Percentiles rank a stretch among this genome's conserved stretches.
These are phyloP conservation scores for Rosa lucieae DNA, from an alignment of 306 rosid genomes.

Conservation along the genomic window DNA sequence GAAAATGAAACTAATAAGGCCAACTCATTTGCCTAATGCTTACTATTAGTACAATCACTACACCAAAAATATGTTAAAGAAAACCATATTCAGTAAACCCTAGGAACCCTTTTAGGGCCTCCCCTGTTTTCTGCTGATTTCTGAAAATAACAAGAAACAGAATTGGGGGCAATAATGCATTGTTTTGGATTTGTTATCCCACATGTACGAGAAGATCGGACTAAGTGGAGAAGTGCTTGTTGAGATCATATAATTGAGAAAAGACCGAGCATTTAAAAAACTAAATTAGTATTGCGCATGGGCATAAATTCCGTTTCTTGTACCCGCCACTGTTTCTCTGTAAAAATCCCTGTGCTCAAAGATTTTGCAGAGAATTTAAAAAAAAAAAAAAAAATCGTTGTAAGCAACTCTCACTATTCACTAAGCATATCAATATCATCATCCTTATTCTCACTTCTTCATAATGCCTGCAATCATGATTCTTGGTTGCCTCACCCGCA, in stretches of 20 bases:
- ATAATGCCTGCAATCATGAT: conserved; percentile 92
- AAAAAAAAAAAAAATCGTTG: conserved; percentile 32
- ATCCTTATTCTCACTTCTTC: conserved; percentile 66
- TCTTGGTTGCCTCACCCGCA: conserved; percentile 98
- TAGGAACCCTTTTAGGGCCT: neutral
- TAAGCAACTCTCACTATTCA: neutral
- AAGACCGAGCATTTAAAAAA: conserved; percentile 27
- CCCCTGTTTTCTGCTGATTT: neutral
- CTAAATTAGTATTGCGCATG: conserved; percentile 41
- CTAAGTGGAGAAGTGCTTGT: conserved; percentile 4
- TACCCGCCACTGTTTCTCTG: conserved; percentile 23
- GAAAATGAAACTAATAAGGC: neutral
- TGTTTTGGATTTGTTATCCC: neutral
- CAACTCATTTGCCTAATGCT: neutral
- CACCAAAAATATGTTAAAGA: neutral
- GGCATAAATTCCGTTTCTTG: conserved; percentile 46
- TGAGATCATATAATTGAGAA: neutral
- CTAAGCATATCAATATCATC: conserved; percentile 22
- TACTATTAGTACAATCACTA: neutral
- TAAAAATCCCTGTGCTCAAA: conserved; percentile 22
- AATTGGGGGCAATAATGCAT: neutral
- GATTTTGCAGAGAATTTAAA: conserved; percentile 29
- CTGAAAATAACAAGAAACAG: neutral
- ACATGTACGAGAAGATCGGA: neutral
- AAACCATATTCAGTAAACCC: neutral